phyloP scores from a whole-genome alignment of 2,329 filamentous ascomycete species.

The Trichoderma afroharzianum region DNA sequence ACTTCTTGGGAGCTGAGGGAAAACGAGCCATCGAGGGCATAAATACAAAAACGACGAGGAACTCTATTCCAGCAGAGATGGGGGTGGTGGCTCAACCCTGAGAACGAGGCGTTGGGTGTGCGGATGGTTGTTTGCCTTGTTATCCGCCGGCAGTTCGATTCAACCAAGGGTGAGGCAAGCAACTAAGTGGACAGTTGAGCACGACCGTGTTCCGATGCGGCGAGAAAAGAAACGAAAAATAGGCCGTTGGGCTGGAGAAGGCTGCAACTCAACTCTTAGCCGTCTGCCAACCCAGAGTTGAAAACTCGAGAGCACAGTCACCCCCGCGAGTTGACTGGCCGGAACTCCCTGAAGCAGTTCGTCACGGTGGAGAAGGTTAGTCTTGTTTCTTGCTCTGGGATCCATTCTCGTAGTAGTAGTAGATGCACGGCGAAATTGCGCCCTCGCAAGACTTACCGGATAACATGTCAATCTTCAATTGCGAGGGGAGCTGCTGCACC shows the following conservation, averaged over 20 bases:
- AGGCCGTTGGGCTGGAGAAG: background rate
- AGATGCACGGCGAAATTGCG: background rate
- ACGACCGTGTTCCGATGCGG: background rate
- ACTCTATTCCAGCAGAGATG: slow-evolving; percentile 1
- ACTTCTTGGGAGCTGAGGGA: background rate
- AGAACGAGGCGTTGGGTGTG: background rate
- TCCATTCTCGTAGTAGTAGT: background rate
- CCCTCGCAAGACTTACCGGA: background rate
- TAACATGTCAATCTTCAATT: background rate
- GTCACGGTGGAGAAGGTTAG: background rate
- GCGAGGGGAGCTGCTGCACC: slow-evolving; percentile 2
- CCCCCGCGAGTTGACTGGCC: background rate
- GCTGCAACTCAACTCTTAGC: background rate
- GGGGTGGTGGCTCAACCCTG: slow-evolving; percentile 1
- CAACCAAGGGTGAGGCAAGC: background rate
- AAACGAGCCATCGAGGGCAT: background rate
- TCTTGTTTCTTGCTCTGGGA: background rate
- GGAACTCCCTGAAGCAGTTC: background rate
- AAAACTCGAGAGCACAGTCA: background rate
- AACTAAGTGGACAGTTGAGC: background rate
- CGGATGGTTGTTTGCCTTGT: background rate
- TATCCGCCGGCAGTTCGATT: background rate
- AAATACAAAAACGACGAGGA: background rate
- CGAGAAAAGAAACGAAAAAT: background rate
- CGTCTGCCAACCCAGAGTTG: background rate